These are phyloP conservation scores for Coniochaeta ligniaria DNA, from an alignment of 2,329 filamentous ascomycete species.

Conservation along the genomic window DNA sequence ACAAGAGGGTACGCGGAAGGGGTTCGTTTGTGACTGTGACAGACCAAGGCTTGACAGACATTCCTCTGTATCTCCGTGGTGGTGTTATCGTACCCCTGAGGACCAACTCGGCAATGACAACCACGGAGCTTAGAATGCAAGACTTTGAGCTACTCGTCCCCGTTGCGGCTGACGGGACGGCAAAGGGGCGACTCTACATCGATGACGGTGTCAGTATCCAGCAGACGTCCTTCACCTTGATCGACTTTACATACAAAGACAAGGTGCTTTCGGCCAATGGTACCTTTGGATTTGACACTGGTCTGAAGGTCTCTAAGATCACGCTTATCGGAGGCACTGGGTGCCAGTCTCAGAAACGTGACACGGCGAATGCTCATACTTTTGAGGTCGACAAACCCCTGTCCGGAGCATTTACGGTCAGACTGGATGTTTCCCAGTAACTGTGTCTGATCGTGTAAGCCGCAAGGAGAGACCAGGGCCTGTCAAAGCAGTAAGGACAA, in stretches of 20 bases:
- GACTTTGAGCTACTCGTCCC: constrained; percentile 68
- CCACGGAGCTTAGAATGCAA: constrained; percentile 52
- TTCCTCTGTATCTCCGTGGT: constrained; percentile 62
- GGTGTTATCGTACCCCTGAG: constrained; percentile 60
- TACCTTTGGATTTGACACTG: constrained; percentile 42
- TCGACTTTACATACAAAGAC: constrained; percentile 52
- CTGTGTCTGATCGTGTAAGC: too few relatives aligned
- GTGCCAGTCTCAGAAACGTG: constrained; percentile 7
- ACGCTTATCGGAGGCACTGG: constrained; percentile 35
- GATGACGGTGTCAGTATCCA: constrained; percentile 68
- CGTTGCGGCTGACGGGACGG: constrained; percentile 52
- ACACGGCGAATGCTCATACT: constrained; percentile 8
- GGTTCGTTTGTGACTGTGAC: constrained; percentile 28
- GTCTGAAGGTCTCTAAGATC: constrained; percentile 36
- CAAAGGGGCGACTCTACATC: constrained; percentile 62
- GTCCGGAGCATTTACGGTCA: constrained; percentile 15
- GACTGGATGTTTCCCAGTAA: too few relatives aligned
- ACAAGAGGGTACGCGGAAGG: constrained; percentile 31
- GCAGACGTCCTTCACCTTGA: constrained; percentile 47
- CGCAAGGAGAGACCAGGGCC: too few relatives aligned
- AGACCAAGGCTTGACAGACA: constrained; percentile 36
- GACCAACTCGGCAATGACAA: constrained; percentile 51
- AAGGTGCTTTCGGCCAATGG: constrained; percentile 45
- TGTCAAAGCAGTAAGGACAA: too few relatives aligned
- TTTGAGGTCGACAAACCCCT: constrained; percentile 16